Percentiles rank a stretch among this genome's conserved stretches.
Conservation (phyloP, 345 rosid genomes). For the Arabidopsis thaliana region DNA sequence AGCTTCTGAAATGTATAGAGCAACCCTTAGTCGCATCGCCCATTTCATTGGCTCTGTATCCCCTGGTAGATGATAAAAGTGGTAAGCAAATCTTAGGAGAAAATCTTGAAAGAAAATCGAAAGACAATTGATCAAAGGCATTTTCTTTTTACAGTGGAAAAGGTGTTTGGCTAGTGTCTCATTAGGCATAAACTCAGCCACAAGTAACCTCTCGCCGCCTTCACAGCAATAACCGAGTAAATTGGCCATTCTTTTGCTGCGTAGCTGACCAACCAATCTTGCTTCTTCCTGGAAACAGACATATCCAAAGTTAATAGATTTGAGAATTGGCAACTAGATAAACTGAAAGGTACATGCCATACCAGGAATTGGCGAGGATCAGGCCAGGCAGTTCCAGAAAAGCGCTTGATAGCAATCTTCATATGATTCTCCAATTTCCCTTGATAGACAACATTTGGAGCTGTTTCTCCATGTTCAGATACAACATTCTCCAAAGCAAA, state of each 20-base stretch:
- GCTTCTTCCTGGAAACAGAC: slow-evolving; percentile 71
- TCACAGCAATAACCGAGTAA: slow-evolving; percentile 85
- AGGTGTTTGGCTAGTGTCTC: slow-evolving; percentile 90
- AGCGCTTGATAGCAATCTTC: slow-evolving; percentile 81
- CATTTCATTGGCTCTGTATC: slow-evolving; percentile 90
- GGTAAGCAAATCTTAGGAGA: background rate
- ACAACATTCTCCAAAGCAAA: slow-evolving; percentile 80
- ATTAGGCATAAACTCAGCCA: slow-evolving; percentile 84
- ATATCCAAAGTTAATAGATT: background rate
- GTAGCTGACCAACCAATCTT: slow-evolving; percentile 72
- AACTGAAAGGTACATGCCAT: slow-evolving; percentile 8
- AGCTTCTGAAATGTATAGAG: slow-evolving; percentile 82
- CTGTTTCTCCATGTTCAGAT: slow-evolving; percentile 79
- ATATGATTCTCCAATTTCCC: slow-evolving; percentile 72
- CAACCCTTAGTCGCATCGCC: slow-evolving; percentile 94
- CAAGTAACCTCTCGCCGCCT: slow-evolving; percentile 76
- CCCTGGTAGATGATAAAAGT: slow-evolving; percentile 56
- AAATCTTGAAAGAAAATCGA: background rate
- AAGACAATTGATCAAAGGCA: background rate
- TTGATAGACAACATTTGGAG: slow-evolving; percentile 81
- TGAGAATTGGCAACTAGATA: background rate
- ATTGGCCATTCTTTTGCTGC: slow-evolving; percentile 71
- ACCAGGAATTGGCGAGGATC: slow-evolving; percentile 82
- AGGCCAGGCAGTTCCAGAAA: slow-evolving; percentile 83
- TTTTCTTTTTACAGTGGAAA: slow-evolving; percentile 65